These are phyloP conservation scores for Mariannaea sp. DNA, from an alignment of 2,329 filamentous ascomycete genomes.

Conservation along the genomic window DNA sequence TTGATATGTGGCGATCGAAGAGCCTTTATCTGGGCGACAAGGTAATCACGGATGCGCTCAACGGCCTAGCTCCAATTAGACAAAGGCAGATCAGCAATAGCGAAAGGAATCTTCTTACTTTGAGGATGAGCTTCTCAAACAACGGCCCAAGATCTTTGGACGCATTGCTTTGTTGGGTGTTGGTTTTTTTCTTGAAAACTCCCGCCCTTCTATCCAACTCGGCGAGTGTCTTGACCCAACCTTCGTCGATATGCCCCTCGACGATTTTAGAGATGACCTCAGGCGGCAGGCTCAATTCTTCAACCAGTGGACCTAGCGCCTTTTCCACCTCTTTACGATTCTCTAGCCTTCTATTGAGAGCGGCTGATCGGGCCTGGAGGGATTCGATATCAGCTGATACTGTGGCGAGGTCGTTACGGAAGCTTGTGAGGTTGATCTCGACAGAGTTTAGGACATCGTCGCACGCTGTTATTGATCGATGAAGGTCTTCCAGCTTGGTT, in stretches of 20 bases:
- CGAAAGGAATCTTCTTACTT: slow-evolving; percentile 54
- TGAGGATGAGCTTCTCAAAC: slow-evolving; percentile 80
- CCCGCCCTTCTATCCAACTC: slow-evolving; percentile 82
- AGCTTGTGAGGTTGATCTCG: slow-evolving; percentile 88
- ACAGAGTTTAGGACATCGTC: slow-evolving; percentile 94
- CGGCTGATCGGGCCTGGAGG: slow-evolving; percentile 82
- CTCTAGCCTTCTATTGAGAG: slow-evolving; percentile 81
- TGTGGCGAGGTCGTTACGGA: slow-evolving; percentile 87
- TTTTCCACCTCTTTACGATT: slow-evolving; percentile 91
- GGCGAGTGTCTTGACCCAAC: slow-evolving; percentile 80
- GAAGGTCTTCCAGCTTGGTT: slow-evolving; percentile 85
- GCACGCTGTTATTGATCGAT: slow-evolving; percentile 85
- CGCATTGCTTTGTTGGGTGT: slow-evolving; percentile 71
- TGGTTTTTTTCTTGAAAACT: slow-evolving; percentile 69
- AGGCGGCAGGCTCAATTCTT: slow-evolving; percentile 89
- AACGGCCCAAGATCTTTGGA: slow-evolving; percentile 83
- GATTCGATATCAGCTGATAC: slow-evolving; percentile 97
- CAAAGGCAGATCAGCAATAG: not conserved
- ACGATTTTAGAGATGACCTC: slow-evolving; percentile 81
- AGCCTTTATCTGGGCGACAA: slow-evolving; percentile 93
- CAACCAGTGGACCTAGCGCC: slow-evolving; percentile 82
- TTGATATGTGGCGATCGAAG: slow-evolving; percentile 95
- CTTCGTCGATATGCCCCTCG: slow-evolving; percentile 87
- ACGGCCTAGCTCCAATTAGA: slow-evolving; percentile 64
- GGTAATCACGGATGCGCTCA: slow-evolving; percentile 90